These are phyloP conservation scores for Pyronema omphalodes DNA, from an alignment of 495 filamentous ascomycete genomes.

Conservation along the genomic window DNA sequence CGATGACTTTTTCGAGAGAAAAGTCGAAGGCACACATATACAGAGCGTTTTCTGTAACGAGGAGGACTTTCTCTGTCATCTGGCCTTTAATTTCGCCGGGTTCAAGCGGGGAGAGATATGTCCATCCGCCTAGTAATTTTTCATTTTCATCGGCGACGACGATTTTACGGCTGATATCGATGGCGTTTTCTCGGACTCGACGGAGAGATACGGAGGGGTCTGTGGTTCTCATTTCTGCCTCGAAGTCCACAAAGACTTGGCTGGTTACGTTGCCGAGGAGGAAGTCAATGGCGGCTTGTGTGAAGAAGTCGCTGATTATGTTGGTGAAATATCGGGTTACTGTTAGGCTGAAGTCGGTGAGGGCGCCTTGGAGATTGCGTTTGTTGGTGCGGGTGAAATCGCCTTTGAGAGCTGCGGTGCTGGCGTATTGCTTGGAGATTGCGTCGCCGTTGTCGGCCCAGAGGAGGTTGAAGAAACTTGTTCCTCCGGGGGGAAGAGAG, in stretches of 20 bases:
- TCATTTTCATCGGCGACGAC: constrained; percentile 68
- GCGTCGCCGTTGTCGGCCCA: constrained; percentile 91
- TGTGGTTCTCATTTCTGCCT: constrained; percentile 65
- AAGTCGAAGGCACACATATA: constrained; percentile 86
- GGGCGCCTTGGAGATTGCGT: constrained; percentile 73
- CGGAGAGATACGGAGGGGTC: constrained; percentile 75
- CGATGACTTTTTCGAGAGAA: constrained; percentile 76
- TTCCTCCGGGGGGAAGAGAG: constrained; percentile 49
- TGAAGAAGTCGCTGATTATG: constrained; percentile 91
- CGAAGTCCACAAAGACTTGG: constrained; percentile 77
- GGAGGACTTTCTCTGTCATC: constrained; percentile 67
- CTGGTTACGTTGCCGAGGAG: constrained; percentile 74
- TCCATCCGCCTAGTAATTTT: constrained; percentile 73
- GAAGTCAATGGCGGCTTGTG: constrained; percentile 84
- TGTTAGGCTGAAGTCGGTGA: constrained; percentile 84
- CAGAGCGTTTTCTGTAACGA: constrained; percentile 67
- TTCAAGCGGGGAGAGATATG: constrained; percentile 46
- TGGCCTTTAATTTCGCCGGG: constrained; percentile 38
- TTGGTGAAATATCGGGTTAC: constrained; percentile 59
- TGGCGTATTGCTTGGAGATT: constrained; percentile 59
- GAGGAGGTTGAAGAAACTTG: constrained; percentile 82
- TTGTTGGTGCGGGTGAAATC: constrained; percentile 85
- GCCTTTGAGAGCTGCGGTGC: constrained; percentile 82
- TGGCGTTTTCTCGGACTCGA: constrained; percentile 68
- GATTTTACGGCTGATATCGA: constrained; percentile 67